Base-by-base conservation (phyloP, 768 basidiomycete genomes). In the Boletus sp. region DNA sequence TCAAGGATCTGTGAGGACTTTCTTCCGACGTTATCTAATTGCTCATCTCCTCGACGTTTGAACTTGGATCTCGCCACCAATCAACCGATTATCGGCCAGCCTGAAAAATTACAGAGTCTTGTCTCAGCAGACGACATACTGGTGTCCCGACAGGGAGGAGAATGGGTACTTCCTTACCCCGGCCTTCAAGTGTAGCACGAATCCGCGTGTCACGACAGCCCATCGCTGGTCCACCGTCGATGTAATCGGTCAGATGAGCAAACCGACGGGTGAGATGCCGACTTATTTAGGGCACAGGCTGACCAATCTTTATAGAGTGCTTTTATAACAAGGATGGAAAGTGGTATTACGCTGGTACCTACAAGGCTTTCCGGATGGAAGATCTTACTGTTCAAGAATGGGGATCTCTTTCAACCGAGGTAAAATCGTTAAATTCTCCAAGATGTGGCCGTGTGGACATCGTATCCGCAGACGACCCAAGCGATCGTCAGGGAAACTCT, bases 281-380 rank as follows among this genome's bases (percentile, higher is more conserved):
- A 11, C 39, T 39, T 17, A 7, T 15, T 18, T 41, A 6, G 7
- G 32, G 28, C 17, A n/a, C 17, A 24, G 24, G n/a, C 56, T 62
- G 32, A 61, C 44, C 1, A 36, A 14, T 35, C 24, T 14, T 24
- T 32, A 12, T 55, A 90, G 90, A 92, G 66, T 92, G 88, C 60
- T 92, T 92, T 70, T 92, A 84, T 63, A 87, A 85, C 70, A 90
- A 85, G 68, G 87, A 90, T 54, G 87, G 86, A 8, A 81, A 83
- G 57, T 92, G 88, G 87, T 92, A 91, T 67, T 92, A 92, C 58
- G 89, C 90, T 12, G 90, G 90, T n/a, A 78, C 82, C 4, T 92
- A 92, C 72, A 82, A 79, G 52, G 81, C 80, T 1, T 83, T 92
- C 67, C 73, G 77, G 51, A 77, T 92, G 48, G 84, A 83, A 29